Percentiles rank a stretch among this genome's conserved stretches.
Conservation (phyloP, 2,329 filamentous ascomycete species). For the Fusarium nematophilum region DNA sequence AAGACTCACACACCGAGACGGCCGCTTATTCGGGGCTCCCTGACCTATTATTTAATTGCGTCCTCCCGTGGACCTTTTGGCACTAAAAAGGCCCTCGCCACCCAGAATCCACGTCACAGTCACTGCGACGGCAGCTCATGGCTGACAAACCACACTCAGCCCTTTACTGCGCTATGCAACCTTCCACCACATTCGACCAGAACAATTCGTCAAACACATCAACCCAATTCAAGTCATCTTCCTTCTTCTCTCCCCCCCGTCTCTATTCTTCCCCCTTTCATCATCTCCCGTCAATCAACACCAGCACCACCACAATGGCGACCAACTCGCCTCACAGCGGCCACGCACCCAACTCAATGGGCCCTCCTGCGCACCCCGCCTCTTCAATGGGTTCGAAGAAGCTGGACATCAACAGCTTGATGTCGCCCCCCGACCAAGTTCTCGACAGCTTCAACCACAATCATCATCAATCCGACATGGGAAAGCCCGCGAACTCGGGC, state of each 20-base stretch:
- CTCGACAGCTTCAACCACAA: constrained; percentile 64
- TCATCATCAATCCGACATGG: constrained; percentile 21
- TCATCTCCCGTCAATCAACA: constrained; percentile 23
- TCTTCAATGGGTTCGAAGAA: constrained; percentile 51
- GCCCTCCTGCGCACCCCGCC: constrained; percentile 43
- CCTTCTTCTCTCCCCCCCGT: constrained; percentile 21
- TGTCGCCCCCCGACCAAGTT: constrained; percentile 70
- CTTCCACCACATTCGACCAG: constrained; percentile 49
- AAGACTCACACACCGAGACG: constrained; percentile 30
- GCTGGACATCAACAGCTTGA: constrained; percentile 65
- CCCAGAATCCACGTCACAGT: constrained; percentile 39
- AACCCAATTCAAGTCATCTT: constrained; percentile 30
- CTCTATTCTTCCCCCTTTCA: constrained; percentile 22
- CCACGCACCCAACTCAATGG: constrained; percentile 42
- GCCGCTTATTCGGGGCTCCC: constrained; percentile 33
- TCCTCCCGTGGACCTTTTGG: constrained; percentile 30
- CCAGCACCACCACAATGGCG: constrained; percentile 41
- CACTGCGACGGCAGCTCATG: constrained; percentile 37
- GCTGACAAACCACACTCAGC: constrained; percentile 52
- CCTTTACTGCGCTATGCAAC: constrained; percentile 37
- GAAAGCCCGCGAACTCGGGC: constrained; percentile 32
- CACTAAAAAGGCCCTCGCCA: constrained; percentile 39
- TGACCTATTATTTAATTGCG: constrained; percentile 33
- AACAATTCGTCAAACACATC: constrained; percentile 34
- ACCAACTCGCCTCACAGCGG: constrained; percentile 36